These are phyloP conservation scores for Aspergillus pseudotamarii DNA, from an alignment of 2,329 filamentous ascomycete genomes.

Conservation along the genomic window DNA sequence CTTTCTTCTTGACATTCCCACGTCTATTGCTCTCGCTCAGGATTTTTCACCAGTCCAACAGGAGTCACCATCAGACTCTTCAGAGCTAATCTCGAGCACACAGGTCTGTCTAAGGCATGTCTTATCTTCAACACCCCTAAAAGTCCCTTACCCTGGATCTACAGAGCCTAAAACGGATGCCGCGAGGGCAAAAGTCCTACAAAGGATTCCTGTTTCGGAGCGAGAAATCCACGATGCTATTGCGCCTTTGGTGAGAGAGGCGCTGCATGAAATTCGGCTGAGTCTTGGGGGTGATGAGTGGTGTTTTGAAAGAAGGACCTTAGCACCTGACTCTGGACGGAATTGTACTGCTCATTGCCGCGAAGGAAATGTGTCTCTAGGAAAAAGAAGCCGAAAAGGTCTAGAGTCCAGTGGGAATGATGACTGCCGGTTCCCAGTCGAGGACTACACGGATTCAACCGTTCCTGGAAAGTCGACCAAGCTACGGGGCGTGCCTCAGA, in stretches of 20 bases:
- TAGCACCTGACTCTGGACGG: not conserved
- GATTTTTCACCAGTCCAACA: conserved; percentile 24
- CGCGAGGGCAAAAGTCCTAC: conserved; percentile 45
- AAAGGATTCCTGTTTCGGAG: conserved; percentile 36
- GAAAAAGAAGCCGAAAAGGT: conserved; percentile 10
- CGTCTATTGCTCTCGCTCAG: conserved; percentile 60
- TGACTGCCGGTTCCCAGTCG: not conserved
- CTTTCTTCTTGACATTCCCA: conserved; percentile 61
- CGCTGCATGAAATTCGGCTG: conserved; percentile 38
- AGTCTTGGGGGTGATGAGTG: conserved; percentile 28
- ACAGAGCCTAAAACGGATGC: conserved; percentile 54
- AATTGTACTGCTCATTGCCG: not conserved
- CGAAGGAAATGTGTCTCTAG: not conserved
- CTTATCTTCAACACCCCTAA: conserved; percentile 49
- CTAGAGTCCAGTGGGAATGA: not conserved
- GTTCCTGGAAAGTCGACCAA: not conserved
- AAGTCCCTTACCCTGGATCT: conserved; percentile 51
- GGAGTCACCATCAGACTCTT: not conserved
- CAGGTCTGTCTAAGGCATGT: conserved; percentile 29
- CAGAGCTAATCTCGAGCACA: not conserved
- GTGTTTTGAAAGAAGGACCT: conserved; percentile 34
- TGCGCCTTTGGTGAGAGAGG: conserved; percentile 40
- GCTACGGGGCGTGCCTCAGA: not conserved
- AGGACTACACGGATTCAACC: not conserved
- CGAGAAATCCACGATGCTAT: conserved; percentile 33